Evolutionary conservation across 169 alveolate species (phyloP), one percentile per base, ranked within the genome.

Genomic region (Cryptosporidium bovis): DNA sequence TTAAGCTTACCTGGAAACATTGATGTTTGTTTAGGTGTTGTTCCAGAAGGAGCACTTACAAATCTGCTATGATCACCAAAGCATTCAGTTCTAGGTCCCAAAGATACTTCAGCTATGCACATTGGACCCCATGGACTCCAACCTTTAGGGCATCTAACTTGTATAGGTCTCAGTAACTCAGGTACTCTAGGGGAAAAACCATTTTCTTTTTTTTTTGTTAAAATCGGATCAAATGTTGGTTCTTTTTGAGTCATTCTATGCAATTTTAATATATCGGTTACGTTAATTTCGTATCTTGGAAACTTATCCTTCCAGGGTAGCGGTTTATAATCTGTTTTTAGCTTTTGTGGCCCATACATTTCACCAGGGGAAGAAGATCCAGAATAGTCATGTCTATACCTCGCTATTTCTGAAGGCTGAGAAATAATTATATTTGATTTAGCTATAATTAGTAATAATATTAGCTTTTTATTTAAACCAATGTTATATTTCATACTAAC

Each of bases 111-210:
- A 2, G 87, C 62, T 24, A 77, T 36, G 33, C 87, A 77, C 15
- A 77, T 34, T 44, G 87, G 87, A 13, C 87, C 87, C 87, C 87
- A 77, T 24, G 87, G 87, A 27, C 48, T 60, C 87, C 87, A 77
- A 2, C 87, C 87, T 60, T 77, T 77, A 48, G 87, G 87, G 29
- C 87, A 77, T 60, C 87, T 77, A 16, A 77, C 71, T 29, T 77
- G 77, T 18, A 44, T 56, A 7, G 87, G 87, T 18, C 87, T 56
- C n/a, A 77, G 44, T 31, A 60, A 18, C 34, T 77, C 51, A 20
- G 71, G 62, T 0, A 77, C 87, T n/a, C 87, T 55, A 46, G 58
- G 71, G 20, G 65, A 55, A 18, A 8, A 20, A 16, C 87, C 87
- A 8, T 15, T 44, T 34, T 62, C 77, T 18, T 34, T 51, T 12